Base-by-base conservation (phyloP, 176 grass and related monocot species). In the Cocos nucifera region DNA sequence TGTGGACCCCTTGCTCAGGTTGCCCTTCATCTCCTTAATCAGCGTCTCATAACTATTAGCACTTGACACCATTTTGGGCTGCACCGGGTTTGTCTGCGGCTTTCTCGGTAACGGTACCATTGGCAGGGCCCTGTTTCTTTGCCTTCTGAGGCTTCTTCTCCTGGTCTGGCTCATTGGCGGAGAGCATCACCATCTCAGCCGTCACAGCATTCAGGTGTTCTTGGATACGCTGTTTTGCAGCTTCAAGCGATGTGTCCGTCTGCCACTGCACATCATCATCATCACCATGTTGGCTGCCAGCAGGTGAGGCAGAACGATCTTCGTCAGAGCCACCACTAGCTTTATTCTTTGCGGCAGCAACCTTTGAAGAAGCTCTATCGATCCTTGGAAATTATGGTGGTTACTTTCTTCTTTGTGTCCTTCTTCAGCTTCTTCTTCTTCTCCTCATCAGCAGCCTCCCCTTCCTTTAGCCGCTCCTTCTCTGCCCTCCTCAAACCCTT, bases 381-480 rank as follows among this genome's bases (percentile, higher is more conserved):
- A n/a, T 75, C 73, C 63, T 75, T 86, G 4, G 29, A 28, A 20
- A 53, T 58, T 21, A 21, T 21, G 17, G 28, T 56, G 1, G n/a
- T 53, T 3, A 35, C 35, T 58, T 89, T 88, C 72, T 96, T 96
- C 80, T 85, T 87, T 1, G 62, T 58, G 59, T 85, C 80, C 22
- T 87, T 96, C 63, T 88, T 90, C 58, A 90, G 62, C 68, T 90
- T 96, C 75, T 79, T 96, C 75, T 79, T 96, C 72, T 27, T 23
- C 69, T 96, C 86, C 65, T 96, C 92, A 69, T 90, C 92, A 78
- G 84, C 87, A 67, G 86, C 91, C 22, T 90, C 72, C 4, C 91
- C 91, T 77, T 87, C 86, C 27, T 86, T 95, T 6, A 87, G 39
- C 0, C 83, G 75, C 30, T 96, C 91, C 72, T 85, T 96, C 69